Percentiles rank a stretch among this genome's conserved stretches.
phyloP scores from a whole-genome alignment of 73 alveolate genomes.

The Chromera velia region DNA sequence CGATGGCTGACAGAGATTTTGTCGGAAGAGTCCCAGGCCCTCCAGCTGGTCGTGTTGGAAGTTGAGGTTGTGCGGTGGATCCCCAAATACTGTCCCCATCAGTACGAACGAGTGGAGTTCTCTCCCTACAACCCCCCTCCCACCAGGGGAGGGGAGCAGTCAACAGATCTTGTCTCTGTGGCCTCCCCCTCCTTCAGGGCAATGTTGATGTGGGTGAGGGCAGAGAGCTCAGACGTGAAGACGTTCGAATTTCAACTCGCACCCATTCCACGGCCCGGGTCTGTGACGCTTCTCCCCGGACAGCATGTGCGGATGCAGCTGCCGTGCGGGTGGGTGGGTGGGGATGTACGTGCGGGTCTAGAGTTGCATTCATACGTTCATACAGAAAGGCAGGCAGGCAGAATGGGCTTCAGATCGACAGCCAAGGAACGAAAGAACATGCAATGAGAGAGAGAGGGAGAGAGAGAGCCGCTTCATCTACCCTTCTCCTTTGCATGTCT shows the following conservation, averaged over 20 bases:
- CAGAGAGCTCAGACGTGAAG: background rate
- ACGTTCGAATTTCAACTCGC: constrained; percentile 39
- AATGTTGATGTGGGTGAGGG: background rate
- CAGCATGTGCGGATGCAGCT: constrained; percentile 28
- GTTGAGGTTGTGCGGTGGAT: constrained; percentile 17
- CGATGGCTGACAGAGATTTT: background rate
- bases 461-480: too few relatives aligned
- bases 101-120: constrained; percentile 20
- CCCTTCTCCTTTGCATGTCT: too few relatives aligned
- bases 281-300: constrained; percentile 8
- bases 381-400: too few relatives aligned
- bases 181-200: background rate
- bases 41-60: constrained; percentile 11
- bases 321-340: constrained; percentile 5
- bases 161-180: background rate
- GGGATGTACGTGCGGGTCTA: too few relatives aligned
- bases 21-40: constrained; percentile 21
- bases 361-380: too few relatives aligned
- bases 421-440: too few relatives aligned
- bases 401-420: too few relatives aligned
- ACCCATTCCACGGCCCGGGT: constrained; percentile 27
- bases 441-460: too few relatives aligned
- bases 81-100: constrained; percentile 29
- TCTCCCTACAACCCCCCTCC: constrained; percentile 39
- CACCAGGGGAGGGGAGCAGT: background rate